These are phyloP conservation scores for Gossypium gossypioides DNA, from an alignment of 441 rosid genomes.

Conservation along the genomic window DNA sequence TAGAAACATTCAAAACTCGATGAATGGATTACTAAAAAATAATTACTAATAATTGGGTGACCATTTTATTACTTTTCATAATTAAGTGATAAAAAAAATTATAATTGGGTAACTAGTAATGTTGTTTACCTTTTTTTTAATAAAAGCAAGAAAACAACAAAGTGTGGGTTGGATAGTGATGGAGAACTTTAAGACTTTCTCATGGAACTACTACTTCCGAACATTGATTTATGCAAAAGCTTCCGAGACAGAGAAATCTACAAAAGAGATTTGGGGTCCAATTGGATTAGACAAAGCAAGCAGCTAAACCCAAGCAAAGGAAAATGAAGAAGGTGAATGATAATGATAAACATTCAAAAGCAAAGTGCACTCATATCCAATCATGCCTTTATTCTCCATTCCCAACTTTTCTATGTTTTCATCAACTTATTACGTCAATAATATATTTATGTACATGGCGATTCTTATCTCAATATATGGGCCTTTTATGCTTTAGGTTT, in stretches of 20 bases:
- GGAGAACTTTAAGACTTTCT: slow-evolving; percentile 16
- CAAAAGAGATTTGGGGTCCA: slow-evolving; percentile 27
- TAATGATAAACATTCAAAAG: slow-evolving; percentile 17
- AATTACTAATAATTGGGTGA: fast-evolving
- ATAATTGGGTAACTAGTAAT: too few species aligned
- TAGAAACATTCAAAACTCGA: too few species aligned
- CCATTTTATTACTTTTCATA: too few species aligned
- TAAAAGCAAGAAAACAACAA: too few species aligned
- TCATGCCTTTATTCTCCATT: neutral
- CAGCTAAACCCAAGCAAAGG: neutral
- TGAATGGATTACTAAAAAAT: too few species aligned
- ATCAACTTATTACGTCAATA: slow-evolving; percentile 4
- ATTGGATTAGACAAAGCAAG: slow-evolving; percentile 30
- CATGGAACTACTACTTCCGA: slow-evolving; percentile 20
- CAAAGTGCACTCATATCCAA: slow-evolving; percentile 22
- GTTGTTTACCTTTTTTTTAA: too few species aligned
- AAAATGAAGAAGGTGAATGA: neutral
- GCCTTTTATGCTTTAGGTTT: neutral
- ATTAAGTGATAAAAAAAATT: too few species aligned
- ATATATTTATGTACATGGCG: neutral
- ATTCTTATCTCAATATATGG: slow-evolving; percentile 13
- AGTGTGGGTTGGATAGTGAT: slow-evolving; percentile 4
- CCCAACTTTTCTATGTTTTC: slow-evolving; percentile 3
- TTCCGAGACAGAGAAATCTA: slow-evolving; percentile 30
- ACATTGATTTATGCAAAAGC: neutral